Conservation (phyloP, 176 grass and related monocot genomes). For the Typha latifolia region DNA sequence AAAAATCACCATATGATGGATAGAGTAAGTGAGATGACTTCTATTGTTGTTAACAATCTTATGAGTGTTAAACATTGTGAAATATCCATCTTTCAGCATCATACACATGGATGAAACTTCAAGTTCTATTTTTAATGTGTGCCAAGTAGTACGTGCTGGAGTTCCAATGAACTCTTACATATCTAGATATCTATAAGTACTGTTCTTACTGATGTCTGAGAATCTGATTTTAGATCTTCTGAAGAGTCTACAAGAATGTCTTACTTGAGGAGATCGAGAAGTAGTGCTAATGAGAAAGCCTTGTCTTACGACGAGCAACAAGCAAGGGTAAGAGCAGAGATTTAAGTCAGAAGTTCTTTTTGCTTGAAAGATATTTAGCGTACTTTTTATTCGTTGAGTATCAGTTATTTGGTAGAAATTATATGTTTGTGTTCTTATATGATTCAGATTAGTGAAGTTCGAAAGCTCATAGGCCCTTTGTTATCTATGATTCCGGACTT, state of each 20-base stretch:
- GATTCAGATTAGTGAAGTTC: slow-evolving; percentile 58
- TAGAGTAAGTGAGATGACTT: too few relatives aligned
- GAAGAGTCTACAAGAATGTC: slow-evolving; percentile 24
- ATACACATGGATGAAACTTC: too few relatives aligned
- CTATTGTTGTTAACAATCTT: too few relatives aligned
- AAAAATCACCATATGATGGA: too few relatives aligned
- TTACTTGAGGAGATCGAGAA: slow-evolving; percentile 41
- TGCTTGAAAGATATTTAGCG: background rate
- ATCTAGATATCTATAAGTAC: too few relatives aligned
- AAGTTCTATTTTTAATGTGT: too few relatives aligned
- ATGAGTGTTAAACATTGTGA: too few relatives aligned
- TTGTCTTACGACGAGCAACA: slow-evolving; percentile 34
- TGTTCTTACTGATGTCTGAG: background rate
- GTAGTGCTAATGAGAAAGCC: slow-evolving; percentile 24
- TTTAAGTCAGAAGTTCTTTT: background rate
- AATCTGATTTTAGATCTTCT: slow-evolving; percentile 10
- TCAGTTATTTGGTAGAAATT: background rate
- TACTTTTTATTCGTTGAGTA: background rate
- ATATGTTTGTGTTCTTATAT: background rate
- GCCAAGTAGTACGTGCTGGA: too few relatives aligned
- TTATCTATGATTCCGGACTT: slow-evolving; percentile 32
- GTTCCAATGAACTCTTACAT: too few relatives aligned
- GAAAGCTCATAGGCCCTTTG: slow-evolving; percentile 26
- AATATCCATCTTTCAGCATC: too few relatives aligned
- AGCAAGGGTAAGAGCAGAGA: slow-evolving; percentile 24